Conservation (phyloP, 208 protist genomes). For the Leishmania mexicana region DNA sequence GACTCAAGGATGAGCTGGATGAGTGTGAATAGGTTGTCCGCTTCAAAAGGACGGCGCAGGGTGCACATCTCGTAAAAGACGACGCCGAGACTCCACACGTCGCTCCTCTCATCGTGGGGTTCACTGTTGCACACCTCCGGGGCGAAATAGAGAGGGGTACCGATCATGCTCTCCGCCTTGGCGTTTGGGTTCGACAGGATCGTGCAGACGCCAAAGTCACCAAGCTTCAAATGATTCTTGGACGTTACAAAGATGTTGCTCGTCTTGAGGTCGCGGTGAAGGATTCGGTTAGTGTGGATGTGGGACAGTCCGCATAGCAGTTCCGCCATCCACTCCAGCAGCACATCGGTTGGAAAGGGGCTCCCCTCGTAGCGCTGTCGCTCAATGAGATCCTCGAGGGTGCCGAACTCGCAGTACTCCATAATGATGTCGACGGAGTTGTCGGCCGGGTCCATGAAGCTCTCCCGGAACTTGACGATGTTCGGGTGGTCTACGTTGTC, state of each 20-base stretch:
- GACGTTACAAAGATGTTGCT: constrained; percentile 93
- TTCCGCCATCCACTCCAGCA: constrained; percentile 91
- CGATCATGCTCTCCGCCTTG: constrained; percentile 81
- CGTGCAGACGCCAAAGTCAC: constrained; percentile 91
- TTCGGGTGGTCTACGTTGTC: constrained; percentile 88
- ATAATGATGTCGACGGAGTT: constrained; percentile 89
- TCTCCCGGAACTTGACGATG: constrained; percentile 89
- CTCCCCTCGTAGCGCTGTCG: constrained; percentile 61
- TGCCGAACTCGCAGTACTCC: constrained; percentile 88
- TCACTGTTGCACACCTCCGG: constrained; percentile 91
- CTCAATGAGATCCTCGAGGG: constrained; percentile 89
- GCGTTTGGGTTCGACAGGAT: constrained; percentile 67
- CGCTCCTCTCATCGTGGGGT: constrained; percentile 89
- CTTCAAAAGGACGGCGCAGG: constrained; percentile 79
- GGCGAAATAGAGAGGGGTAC: constrained; percentile 92
- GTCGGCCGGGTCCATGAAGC: constrained; percentile 58
- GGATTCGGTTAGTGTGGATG: constrained; percentile 84
- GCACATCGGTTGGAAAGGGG: constrained; percentile 70
- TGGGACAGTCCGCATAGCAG: constrained; percentile 85
- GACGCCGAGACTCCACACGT: constrained; percentile 96
- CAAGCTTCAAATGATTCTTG: constrained; percentile 92
- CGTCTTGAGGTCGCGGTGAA: constrained; percentile 94
- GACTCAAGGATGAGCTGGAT: constrained; percentile 73
- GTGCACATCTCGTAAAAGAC: constrained; percentile 96
- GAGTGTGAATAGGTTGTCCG: constrained; percentile 64